phyloP scores from a whole-genome alignment of 2,329 filamentous ascomycete species.

The Pseudopyrenochaeta lycopersici region DNA sequence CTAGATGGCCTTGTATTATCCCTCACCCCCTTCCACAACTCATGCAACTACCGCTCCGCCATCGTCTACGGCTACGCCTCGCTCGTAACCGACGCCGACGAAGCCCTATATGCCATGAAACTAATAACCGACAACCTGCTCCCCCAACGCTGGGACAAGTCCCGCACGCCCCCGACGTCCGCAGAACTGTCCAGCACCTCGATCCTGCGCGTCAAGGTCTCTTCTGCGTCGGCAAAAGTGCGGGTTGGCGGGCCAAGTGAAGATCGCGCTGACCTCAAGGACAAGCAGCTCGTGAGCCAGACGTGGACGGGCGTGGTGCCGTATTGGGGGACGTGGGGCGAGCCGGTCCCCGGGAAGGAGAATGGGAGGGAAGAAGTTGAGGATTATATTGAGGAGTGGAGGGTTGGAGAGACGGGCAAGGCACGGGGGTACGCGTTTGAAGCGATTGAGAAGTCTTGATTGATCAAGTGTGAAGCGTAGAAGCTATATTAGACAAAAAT shows the following conservation, averaged over 20 bases:
- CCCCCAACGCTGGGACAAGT: constrained; percentile 41
- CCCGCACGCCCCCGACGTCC: constrained; percentile 37
- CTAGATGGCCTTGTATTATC: constrained; percentile 47
- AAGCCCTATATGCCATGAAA: constrained; percentile 41
- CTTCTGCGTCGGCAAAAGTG: constrained; percentile 45
- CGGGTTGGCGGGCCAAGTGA: constrained; percentile 44
- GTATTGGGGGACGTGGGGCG: constrained; percentile 43
- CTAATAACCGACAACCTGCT: constrained; percentile 46
- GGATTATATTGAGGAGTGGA: constrained; percentile 63
- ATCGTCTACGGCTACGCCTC: constrained; percentile 40
- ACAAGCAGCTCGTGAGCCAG: constrained; percentile 27
- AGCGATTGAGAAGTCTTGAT: constrained; percentile 29
- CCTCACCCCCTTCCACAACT: constrained; percentile 48
- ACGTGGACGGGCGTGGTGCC: constrained; percentile 50
- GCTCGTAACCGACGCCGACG: constrained; percentile 29
- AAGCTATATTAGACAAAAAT: no score
- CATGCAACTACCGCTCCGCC: constrained; percentile 47
- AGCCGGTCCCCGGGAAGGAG: constrained; percentile 37
- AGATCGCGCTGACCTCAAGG: constrained; percentile 42
- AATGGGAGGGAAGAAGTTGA: constrained; percentile 65
- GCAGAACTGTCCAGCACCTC: constrained; percentile 41
- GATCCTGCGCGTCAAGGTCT: constrained; percentile 37
- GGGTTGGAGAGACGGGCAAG: constrained; percentile 32
- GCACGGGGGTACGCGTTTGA: constrained; percentile 32
- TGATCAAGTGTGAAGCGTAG: no score